Base-by-base conservation (phyloP, 192 early-diverging fungal genomes). In the Linderina pennispora region DNA sequence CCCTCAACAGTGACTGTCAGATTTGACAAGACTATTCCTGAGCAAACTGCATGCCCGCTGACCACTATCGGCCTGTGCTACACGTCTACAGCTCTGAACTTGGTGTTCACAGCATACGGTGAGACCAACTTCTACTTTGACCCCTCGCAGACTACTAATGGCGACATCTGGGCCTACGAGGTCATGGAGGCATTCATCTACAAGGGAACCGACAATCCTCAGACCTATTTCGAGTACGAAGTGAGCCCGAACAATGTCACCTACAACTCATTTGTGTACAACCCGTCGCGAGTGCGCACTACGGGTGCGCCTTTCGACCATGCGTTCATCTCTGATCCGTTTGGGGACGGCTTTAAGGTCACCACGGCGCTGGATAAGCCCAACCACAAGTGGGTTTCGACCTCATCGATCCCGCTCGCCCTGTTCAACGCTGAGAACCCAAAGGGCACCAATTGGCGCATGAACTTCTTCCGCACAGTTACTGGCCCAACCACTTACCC, bases 211-310 rank as follows among this genome's bases (percentile, higher is more conserved):
- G 47, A 36, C n/a, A 22, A 49, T 21, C 47, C 47, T 6, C 36
- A 37, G 24, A 49, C 47, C 15, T 49, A 49, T 26, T 51, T 41
- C 32, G 40, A 51, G 21, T 40, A 42, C 23, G 37, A 49, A 35
- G 38, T 18, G n/a, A 49, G 19, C n/a, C 47, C 47, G 4, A 49
- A 49, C 36, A 49, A 49, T n/a, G 36, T 49, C 24, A 49, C 47
- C 36, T 49, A 36, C 18, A 37, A 49, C n/a, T 33, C 47, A 2
- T 49, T 49, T 22, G 34, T 49, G 8, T 49, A 49, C 47, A 49
- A 49, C n/a, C 47, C 47, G 19, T 39, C 47, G 3, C 14, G 47
- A 9, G 31, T 18, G 4, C 9, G 47, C 2, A 19, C 47, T 3
- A 18, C 36, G 2, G 25, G 25, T 6, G 16, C 47, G 1, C 47